phyloP scores from a whole-genome alignment of 495 filamentous ascomycete species.

The Talaromyces liani region DNA sequence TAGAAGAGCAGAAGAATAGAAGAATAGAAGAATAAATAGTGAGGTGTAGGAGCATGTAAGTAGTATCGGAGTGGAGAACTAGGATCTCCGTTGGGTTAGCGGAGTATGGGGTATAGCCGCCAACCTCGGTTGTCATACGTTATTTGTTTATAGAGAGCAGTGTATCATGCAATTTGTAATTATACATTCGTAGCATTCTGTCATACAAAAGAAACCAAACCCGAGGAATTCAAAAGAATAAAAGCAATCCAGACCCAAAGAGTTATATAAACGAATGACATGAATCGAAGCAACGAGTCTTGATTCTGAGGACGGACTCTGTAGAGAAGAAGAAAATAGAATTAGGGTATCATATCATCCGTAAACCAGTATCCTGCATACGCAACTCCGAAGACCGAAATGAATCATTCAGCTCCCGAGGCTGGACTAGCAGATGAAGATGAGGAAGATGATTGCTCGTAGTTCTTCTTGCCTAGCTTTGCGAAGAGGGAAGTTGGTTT shows the following conservation, averaged over 20 bases:
- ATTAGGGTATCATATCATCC: conserved; percentile 8
- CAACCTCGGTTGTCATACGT: conserved; percentile 4
- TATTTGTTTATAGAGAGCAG: background rate
- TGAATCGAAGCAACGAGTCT: conserved; percentile 9
- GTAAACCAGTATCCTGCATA: conserved; percentile 8
- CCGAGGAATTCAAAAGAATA: conserved; percentile 11
- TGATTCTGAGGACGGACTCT: conserved; percentile 17
- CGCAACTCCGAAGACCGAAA: background rate
- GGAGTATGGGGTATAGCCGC: conserved; percentile 6
- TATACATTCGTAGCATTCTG: conserved; percentile 6
- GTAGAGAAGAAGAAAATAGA: conserved; percentile 14
- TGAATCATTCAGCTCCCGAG: background rate
- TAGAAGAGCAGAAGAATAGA: conserved; percentile 5
- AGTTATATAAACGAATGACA: conserved; percentile 24
- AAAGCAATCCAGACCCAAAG: conserved; percentile 17
- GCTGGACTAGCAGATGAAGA: conserved; percentile 1
- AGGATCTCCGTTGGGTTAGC: conserved; percentile 5
- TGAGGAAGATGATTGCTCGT: conserved; percentile 32
- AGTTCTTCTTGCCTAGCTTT: conserved; percentile 45
- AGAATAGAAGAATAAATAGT: conserved; percentile 14
- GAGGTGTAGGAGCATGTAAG: conserved; percentile 19
- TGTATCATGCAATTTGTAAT: background rate
- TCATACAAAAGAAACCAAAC: conserved; percentile 6
- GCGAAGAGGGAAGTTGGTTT: conserved; percentile 43
- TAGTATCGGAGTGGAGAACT: background rate